Evolutionary conservation across 805 yeast genomes (phyloP), one percentile per base, ranked within the genome.

Genomic region (Saccharomycopsis schoenii): DNA sequence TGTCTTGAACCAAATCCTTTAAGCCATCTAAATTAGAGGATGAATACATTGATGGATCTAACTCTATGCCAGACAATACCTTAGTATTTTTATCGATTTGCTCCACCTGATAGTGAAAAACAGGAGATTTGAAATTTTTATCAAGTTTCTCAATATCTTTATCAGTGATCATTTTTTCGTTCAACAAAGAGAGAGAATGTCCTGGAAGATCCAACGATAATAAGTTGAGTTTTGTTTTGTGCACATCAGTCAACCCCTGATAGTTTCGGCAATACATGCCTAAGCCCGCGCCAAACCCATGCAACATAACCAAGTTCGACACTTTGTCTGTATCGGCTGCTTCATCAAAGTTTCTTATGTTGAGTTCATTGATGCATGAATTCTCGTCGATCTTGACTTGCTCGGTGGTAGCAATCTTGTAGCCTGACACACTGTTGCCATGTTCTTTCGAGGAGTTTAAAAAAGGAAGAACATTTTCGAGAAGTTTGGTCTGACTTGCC

Each of bases 261-360:
- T 89, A 82, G 68, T 89, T 93, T 64, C 86, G 82, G 68, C 85
- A 81, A 67, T 83, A 93, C 60, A 90, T 84, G 29, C 96, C 93
- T 14, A 91, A 80, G 1, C 96, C 89, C 0, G 98, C 96, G 1
- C 96, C 97, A 69, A 90, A 91, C 0, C 99, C 99, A 72, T 93
- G 99, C 4, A 94, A 73, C 64, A 93, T 72, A 1, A 94, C 88
- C n/a, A 86, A 70, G 19, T 29, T 54, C 11, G 76, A 64, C 21
- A 24, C 52, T 34, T 58, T 29, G 8, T 51, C 58, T n/a, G 42
- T 15, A 4, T 40, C 12, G 10, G 47, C 12, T 12, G 6, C 9
- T 6, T 37, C 24, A 9, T 34, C 56, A 42, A 15, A 39, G 19
- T 41, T 56, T 29, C 15, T 25, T 3, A 56, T 41, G 40, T 29